phyloP scores from a whole-genome alignment of 2,329 filamentous ascomycete genomes.

The Monosporascus sp. region DNA sequence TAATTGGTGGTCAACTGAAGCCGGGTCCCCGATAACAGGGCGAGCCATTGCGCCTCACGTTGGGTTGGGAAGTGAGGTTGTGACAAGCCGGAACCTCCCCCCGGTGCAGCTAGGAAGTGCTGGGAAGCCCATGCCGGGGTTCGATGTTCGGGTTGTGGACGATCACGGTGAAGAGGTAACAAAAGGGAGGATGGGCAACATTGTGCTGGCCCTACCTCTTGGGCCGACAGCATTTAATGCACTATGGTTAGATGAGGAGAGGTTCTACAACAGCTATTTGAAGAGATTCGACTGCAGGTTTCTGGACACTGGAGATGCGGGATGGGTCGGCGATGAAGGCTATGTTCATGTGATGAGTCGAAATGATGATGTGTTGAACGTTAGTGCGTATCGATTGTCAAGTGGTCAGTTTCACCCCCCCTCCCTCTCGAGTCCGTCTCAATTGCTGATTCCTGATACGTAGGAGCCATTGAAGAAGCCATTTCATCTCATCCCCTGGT shows the following conservation, averaged over 20 bases:
- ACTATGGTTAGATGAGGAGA: conserved; percentile 77
- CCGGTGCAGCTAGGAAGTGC: conserved; percentile 77
- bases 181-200: conserved; percentile 81
- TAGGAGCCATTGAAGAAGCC: conserved; percentile 84
- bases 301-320: conserved; percentile 89
- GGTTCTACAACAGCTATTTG: conserved; percentile 82
- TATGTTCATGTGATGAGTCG: conserved; percentile 61
- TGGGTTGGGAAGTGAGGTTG: conserved; percentile 43
- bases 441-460: conserved; percentile 5
- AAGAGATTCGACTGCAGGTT: conserved; percentile 75
- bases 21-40: conserved; percentile 54
- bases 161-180: conserved; percentile 69
- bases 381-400: conserved; percentile 82
- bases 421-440: no score
- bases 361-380: conserved; percentile 86
- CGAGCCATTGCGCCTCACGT: conserved; percentile 52
- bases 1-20: conserved; percentile 59
- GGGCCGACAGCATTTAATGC: conserved; percentile 82
- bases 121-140: conserved; percentile 86
- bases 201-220: conserved; percentile 76
- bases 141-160: conserved; percentile 79
- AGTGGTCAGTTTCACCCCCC: conserved; percentile 13
- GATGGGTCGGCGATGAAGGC: conserved; percentile 72
- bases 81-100: conserved; percentile 37
- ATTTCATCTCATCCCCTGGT: conserved; percentile 75